These are phyloP conservation scores for Naganishia friedmannii DNA, from an alignment of 768 basidiomycete species.

Conservation along the genomic window DNA sequence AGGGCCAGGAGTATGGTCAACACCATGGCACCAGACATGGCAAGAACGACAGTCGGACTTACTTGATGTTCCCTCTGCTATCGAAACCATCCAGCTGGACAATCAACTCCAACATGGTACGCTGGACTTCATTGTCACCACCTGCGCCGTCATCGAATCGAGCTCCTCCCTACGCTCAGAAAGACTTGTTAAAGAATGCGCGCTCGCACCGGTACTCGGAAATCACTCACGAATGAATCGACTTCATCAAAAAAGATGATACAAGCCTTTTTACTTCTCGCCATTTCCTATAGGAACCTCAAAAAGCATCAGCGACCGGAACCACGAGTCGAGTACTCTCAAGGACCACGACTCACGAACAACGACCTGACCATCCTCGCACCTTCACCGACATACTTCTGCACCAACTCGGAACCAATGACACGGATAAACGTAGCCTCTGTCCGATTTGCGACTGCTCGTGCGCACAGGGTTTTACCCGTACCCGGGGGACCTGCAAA, in stretches of 20 bases:
- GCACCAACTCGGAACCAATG: conserved; percentile 98
- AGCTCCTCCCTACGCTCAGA: conserved; percentile 66
- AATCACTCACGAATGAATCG: conserved; percentile 54
- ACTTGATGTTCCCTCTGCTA: conserved; percentile 96
- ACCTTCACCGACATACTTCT: conserved; percentile 99
- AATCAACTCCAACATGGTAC: conserved; percentile 96
- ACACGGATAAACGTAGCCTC: conserved; percentile 99
- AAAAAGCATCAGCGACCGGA: too few relatives aligned
- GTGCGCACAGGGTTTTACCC: conserved; percentile 95
- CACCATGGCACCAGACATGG: background rate
- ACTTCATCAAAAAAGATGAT: conserved; percentile 99
- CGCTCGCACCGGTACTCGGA: too few relatives aligned
- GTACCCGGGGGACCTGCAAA: conserved; percentile 45
- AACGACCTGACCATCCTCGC: conserved; percentile 97
- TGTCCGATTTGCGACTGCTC: conserved; percentile 96
- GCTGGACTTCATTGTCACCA: conserved; percentile 97
- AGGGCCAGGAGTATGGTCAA: background rate
- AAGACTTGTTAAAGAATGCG: too few relatives aligned
- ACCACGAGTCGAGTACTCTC: background rate
- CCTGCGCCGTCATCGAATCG: conserved; percentile 98
- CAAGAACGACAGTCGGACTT: background rate
- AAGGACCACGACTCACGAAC: conserved; percentile 55
- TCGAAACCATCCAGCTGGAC: conserved; percentile 99
- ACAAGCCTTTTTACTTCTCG: conserved; percentile 95
- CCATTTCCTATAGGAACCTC: conserved; percentile 67